Evolutionary conservation across 345 rosid genomes (phyloP).

Genomic region (Lepidium didymum): DNA sequence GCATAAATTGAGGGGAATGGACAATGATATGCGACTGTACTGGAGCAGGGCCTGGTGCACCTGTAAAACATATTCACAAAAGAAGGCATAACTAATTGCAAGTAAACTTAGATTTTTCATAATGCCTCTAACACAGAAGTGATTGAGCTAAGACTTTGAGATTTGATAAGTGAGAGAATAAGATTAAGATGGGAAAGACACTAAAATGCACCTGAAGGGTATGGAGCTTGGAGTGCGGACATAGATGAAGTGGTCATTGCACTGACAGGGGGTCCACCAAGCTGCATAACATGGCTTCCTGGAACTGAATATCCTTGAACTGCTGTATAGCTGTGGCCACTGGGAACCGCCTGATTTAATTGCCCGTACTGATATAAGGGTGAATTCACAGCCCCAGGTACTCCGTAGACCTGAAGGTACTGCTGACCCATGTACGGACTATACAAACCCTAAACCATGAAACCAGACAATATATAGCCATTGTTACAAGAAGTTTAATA

Average conservation of each 20-base stretch:
- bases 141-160: background rate
- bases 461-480: background rate
- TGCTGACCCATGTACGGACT: constrained; percentile 70
- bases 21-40: constrained; percentile 62
- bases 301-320: constrained; percentile 78
- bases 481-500: background rate
- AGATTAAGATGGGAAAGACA: background rate
- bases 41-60: constrained; percentile 29
- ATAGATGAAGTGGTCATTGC: constrained; percentile 59
- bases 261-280: constrained; percentile 52
- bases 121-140: background rate
- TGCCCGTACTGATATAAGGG: constrained; percentile 66
- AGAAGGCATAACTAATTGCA: background rate
- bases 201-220: constrained; percentile 52
- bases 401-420: constrained; percentile 74
- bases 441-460: constrained; percentile 49
- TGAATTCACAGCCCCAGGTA: constrained; percentile 58
- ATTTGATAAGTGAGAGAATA: background rate
- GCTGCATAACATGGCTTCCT: constrained; percentile 69
- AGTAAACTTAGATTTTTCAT: background rate
- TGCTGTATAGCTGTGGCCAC: constrained; percentile 59
- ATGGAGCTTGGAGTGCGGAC: constrained; percentile 64
- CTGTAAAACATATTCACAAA: constrained; percentile 11
- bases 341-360: constrained; percentile 49
- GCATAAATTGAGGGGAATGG: constrained; percentile 66